Conservation (phyloP, 768 basidiomycete species). For the Tylopilus vinaceipallidus region DNA sequence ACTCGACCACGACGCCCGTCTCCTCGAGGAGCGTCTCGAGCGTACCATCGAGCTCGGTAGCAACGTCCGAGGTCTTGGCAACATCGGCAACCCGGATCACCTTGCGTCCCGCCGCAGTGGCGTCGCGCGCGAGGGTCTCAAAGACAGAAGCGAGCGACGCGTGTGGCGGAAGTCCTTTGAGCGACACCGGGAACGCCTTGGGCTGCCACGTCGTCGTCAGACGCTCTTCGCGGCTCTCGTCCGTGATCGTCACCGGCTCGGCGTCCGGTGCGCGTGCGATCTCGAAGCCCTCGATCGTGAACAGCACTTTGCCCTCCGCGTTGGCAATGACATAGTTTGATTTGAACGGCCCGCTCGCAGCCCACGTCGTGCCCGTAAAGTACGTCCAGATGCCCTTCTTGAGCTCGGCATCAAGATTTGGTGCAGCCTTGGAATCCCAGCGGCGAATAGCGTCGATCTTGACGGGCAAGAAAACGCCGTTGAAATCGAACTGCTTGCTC, state of each 20-base stretch:
- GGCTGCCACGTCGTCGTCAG: slow-evolving; percentile 33
- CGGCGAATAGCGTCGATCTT: slow-evolving; percentile 31
- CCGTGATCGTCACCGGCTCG: slow-evolving; percentile 25
- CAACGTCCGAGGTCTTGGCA: slow-evolving; percentile 18
- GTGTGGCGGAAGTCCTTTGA: slow-evolving; percentile 4
- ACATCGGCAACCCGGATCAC: slow-evolving; percentile 27
- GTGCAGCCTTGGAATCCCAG: slow-evolving; percentile 27
- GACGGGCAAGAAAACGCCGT: slow-evolving; percentile 31
- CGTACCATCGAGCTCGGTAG: slow-evolving; percentile 12
- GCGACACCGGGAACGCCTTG: slow-evolving; percentile 25
- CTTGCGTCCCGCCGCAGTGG: slow-evolving; percentile 19
- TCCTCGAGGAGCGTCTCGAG: slow-evolving; percentile 18
- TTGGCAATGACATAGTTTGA: slow-evolving; percentile 30
- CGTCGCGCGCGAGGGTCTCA: slow-evolving; percentile 14
- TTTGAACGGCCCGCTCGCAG: slow-evolving; percentile 21
- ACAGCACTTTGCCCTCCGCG: slow-evolving; percentile 28
- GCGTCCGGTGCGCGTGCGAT: slow-evolving; percentile 32
- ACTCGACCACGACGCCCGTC: slow-evolving; percentile 15
- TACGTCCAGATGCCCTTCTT: slow-evolving; percentile 32
- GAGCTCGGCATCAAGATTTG: slow-evolving; percentile 24
- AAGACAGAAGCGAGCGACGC: slow-evolving; percentile 18
- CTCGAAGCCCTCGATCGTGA: slow-evolving; percentile 36
- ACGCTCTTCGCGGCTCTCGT: slow-evolving; percentile 25
- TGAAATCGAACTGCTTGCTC: slow-evolving; percentile 31
- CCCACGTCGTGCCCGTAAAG: slow-evolving; percentile 25